These are phyloP conservation scores for Sonneratia alba DNA, from an alignment of 345 rosid species.

Conservation along the genomic window DNA sequence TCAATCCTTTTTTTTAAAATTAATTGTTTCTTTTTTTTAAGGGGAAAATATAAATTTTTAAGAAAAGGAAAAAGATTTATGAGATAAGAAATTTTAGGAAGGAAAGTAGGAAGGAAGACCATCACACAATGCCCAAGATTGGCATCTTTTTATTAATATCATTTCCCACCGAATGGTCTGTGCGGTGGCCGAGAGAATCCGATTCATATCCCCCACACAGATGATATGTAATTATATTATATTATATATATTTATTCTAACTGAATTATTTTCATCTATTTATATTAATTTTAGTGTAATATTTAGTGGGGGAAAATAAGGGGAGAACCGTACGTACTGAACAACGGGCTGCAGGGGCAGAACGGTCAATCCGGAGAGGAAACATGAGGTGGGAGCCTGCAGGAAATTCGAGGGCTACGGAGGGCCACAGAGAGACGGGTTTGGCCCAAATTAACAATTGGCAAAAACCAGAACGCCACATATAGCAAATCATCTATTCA, in stretches of 20 bases:
- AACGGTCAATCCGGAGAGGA: background rate
- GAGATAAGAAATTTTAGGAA: too few species aligned
- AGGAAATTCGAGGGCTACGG: background rate
- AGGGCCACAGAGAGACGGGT: background rate
- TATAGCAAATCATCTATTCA: background rate
- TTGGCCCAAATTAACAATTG: background rate
- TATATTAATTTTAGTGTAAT: too few species aligned
- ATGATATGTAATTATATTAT: too few species aligned
- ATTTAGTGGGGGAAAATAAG: too few species aligned
- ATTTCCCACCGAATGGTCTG: background rate
- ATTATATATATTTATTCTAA: too few species aligned
- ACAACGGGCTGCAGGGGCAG: background rate
- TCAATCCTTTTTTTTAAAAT: background rate
- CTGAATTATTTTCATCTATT: too few species aligned
- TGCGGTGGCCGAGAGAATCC: background rate
- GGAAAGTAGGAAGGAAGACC: background rate
- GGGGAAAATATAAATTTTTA: background rate
- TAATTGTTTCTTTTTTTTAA: too few species aligned
- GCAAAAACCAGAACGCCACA: background rate
- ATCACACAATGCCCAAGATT: background rate
- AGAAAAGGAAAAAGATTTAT: too few species aligned
- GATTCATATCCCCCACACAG: background rate
- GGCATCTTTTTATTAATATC: background rate
- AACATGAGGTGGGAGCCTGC: too few species aligned
- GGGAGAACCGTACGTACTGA: too few species aligned